phyloP scores from a whole-genome alignment of 202 grass and related monocot species.

The Eragrostis tef region DNA sequence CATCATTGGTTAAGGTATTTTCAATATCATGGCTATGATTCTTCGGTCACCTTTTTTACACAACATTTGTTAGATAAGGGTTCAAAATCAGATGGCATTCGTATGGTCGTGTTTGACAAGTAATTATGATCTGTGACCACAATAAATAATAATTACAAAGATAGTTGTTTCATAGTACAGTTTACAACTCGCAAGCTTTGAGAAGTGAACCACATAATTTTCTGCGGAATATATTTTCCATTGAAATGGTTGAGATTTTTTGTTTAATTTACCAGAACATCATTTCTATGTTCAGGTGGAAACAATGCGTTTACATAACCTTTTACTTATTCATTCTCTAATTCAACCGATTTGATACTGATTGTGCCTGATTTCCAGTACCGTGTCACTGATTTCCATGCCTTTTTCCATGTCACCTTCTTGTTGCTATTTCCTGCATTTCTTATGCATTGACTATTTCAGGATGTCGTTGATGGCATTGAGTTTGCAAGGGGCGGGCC shows the following conservation, averaged over 20 bases:
- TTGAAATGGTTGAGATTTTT: background rate
- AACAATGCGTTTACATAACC: background rate
- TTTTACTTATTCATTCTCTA: background rate
- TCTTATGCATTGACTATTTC: too few relatives aligned
- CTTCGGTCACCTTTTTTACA: slow-evolving; percentile 14
- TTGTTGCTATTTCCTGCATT: slow-evolving; percentile 18
- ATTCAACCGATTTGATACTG: background rate
- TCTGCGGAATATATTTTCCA: background rate
- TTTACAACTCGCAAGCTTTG: background rate
- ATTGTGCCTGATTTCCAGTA: background rate
- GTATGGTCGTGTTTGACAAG: background rate
- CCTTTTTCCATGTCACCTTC: background rate
- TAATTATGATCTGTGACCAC: background rate
- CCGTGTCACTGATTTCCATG: background rate
- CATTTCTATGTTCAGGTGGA: background rate
- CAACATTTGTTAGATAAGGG: background rate
- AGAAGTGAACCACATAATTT: background rate
- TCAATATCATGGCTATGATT: background rate
- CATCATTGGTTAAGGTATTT: slow-evolving; percentile 78
- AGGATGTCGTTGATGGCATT: slow-evolving; percentile 86
- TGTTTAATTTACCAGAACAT: background rate
- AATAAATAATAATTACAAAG: background rate
- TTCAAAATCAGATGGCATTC: background rate
- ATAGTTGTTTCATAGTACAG: background rate
- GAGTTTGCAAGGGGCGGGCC: slow-evolving; percentile 83